Evolutionary conservation across 805 yeast genomes (phyloP).

Genomic region (Wilhelminamyces savonicus): DNA sequence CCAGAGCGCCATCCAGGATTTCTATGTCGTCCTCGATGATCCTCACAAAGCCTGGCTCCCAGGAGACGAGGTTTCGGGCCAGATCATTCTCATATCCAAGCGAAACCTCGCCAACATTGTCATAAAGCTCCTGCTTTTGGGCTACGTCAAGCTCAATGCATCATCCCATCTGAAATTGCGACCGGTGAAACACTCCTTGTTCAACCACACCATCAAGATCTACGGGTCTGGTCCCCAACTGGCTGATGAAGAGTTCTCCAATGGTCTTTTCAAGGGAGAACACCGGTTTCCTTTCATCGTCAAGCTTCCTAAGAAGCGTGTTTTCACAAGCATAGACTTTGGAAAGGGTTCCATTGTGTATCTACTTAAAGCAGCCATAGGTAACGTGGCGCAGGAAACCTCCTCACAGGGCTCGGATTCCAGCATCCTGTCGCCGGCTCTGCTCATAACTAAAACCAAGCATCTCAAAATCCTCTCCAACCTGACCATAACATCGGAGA

Average conservation of each 20-base stretch:
- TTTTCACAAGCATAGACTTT: conserved; percentile 70
- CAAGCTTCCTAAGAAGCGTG: conserved; percentile 66
- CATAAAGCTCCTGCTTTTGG: conserved; percentile 48
- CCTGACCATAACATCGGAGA: conserved; percentile 45
- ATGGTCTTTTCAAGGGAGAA: conserved; percentile 70
- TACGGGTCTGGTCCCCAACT: conserved; percentile 39
- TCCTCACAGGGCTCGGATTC: too few species aligned
- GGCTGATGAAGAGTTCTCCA: conserved; percentile 16
- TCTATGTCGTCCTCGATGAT: conserved; percentile 63
- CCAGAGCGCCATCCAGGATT: conserved; percentile 47
- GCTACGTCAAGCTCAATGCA: conserved; percentile 50
- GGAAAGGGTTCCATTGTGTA: conserved; percentile 82
- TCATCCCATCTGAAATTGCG: conserved; percentile 48
- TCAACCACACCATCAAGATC: conserved; percentile 52
- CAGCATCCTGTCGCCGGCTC: not conserved
- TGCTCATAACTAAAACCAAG: conserved; percentile 12
- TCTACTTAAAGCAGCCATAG: conserved; percentile 46
- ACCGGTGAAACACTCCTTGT: conserved; percentile 45
- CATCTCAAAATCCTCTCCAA: conserved; percentile 18
- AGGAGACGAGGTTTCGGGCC: conserved; percentile 68
- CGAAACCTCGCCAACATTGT: conserved; percentile 49
- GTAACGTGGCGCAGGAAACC: too few species aligned
- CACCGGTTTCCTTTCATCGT: conserved; percentile 85
- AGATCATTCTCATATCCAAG: conserved; percentile 49
- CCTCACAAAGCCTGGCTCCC: conserved; percentile 79